Evolutionary conservation across 805 yeast genomes (phyloP), one percentile per base, ranked within the genome.

Genomic region (Danielia oregonensis): DNA sequence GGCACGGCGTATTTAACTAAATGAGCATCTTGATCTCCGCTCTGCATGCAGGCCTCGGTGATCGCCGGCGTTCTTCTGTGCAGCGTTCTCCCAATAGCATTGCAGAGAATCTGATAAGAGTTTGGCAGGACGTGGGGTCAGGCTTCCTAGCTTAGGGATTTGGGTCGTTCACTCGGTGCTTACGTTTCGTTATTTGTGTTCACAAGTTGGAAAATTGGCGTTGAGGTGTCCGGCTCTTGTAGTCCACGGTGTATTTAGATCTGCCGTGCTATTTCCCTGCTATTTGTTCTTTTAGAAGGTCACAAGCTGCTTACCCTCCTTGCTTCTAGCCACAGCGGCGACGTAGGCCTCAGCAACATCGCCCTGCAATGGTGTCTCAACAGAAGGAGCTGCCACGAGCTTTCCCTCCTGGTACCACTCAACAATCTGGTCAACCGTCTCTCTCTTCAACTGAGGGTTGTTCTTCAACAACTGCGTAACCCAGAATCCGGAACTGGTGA

Each of bases 401-500:
- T 58, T 44, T 4, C 63, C 70, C n/a, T 53, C 49, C 43, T 67
- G 68, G 44, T 68, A 68, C 71, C 70, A 68, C 26, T 46, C 53
- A 13, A 67, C 57, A 27, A 68, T 59, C 46, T 60, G 59, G 32
- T 52, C 46, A 48, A 67, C 53, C 16, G 70, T 63, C 33, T 53
- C 46, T 30, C 44, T 12, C 53, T 66, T 67, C 54, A 67, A 63
- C 22, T 52, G 59, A 2, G 43, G 42, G 44, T 66, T 57, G 27
- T 51, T 35, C 44, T 63, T 65, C 41, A 65, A 56, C 38, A 65
- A 58, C 29, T 49, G 78, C 9, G 96, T 84, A 38, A 88, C 79
- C 99, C 99, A 93, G 65, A 85, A 93, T 0, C 99, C 99, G 18
- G 79, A 75, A 34, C 88, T 79, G 5, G 83, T 79, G 36, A 93